A percentile compares a stretch with the other conserved stretches of the same genome.
These are phyloP conservation scores for Dendrobium catenatum DNA, from an alignment of 106 monocot species.

Conservation along the genomic window DNA sequence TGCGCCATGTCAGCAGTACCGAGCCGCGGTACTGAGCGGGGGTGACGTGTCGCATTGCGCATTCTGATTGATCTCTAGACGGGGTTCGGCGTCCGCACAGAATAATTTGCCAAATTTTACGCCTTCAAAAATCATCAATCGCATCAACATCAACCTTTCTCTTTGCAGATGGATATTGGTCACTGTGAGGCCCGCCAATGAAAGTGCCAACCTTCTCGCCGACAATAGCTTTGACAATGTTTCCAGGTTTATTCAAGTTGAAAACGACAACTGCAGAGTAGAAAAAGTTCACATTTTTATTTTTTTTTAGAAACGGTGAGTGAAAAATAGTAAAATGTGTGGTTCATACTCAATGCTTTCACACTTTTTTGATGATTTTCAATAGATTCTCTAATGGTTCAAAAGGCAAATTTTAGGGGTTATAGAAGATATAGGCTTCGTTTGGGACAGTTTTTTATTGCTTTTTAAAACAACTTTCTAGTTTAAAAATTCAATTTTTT, in stretches of 20 bases:
- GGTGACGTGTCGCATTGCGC: too few species aligned
- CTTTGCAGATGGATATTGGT: conserved; percentile 12
- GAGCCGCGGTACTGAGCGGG: too few species aligned
- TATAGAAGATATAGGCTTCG: background rate
- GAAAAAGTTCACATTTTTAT: background rate
- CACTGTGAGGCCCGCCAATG: conserved; percentile 23
- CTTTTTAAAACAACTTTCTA: too few species aligned
- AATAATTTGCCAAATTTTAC: background rate
- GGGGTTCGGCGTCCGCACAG: too few species aligned
- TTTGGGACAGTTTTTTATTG: background rate
- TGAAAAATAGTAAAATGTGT: too few species aligned
- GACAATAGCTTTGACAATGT: conserved; percentile 62
- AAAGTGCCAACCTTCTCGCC: conserved; percentile 72
- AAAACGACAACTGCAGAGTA: conserved; percentile 61
- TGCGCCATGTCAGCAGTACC: too few species aligned
- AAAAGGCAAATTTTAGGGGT: too few species aligned
- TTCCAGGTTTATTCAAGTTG: conserved; percentile 65
- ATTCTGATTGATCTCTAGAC: too few species aligned
- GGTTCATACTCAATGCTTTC: too few species aligned
- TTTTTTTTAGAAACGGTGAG: background rate
- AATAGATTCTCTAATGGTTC: too few species aligned
- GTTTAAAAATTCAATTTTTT: too few species aligned
- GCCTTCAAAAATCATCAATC: background rate
- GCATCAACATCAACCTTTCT: background rate
- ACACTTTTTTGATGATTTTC: too few species aligned